A percentile compares a stretch with the other conserved stretches of the same genome.
These are phyloP conservation scores for Arthonia radiata DNA, from an alignment of 495 filamentous ascomycete species.

Conservation along the genomic window DNA sequence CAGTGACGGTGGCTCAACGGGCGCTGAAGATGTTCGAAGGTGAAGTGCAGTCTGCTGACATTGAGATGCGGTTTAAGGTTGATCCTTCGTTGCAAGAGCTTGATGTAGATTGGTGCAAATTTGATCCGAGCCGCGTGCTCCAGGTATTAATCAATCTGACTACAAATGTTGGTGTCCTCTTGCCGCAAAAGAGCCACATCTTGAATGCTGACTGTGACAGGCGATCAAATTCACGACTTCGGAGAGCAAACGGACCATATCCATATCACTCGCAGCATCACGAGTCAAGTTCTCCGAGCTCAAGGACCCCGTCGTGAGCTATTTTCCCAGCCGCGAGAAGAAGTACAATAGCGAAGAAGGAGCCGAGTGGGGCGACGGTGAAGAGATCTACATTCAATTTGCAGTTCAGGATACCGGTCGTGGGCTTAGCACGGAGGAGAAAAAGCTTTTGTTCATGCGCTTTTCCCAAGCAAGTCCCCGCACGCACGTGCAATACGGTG, in stretches of 20 bases:
- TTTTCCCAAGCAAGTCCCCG: slow-evolving; percentile 60
- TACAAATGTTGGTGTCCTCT: slow-evolving; percentile 17
- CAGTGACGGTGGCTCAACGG: slow-evolving; percentile 36
- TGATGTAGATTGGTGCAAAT: slow-evolving; percentile 36
- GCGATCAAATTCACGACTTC: slow-evolving; percentile 20
- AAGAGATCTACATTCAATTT: slow-evolving; percentile 44
- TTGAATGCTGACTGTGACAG: too few species aligned
- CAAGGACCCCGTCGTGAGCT: slow-evolving; percentile 14
- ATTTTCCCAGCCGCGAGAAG: slow-evolving; percentile 14
- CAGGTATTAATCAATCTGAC: slow-evolving; percentile 37
- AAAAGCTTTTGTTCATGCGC: slow-evolving; percentile 49
- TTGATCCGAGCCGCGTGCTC: slow-evolving; percentile 44
- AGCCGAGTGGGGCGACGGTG: slow-evolving; percentile 42
- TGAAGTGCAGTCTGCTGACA: slow-evolving; percentile 40
- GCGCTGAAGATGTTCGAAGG: slow-evolving; percentile 51
- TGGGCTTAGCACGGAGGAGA: slow-evolving; percentile 47
- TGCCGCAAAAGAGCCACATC: too few species aligned
- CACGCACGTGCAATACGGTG: slow-evolving; percentile 62
- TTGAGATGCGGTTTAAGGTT: slow-evolving; percentile 34
- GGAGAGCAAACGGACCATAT: slow-evolving; percentile 32
- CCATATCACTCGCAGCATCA: slow-evolving; percentile 44
- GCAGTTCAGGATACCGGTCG: slow-evolving; percentile 57
- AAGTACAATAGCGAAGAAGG: slow-evolving; percentile 21
- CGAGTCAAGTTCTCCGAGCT: slow-evolving; percentile 22
- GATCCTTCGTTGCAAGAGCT: slow-evolving; percentile 29